Base-by-base conservation (phyloP, 2,329 filamentous ascomycete species). In the Exserohilum rostratum region DNA sequence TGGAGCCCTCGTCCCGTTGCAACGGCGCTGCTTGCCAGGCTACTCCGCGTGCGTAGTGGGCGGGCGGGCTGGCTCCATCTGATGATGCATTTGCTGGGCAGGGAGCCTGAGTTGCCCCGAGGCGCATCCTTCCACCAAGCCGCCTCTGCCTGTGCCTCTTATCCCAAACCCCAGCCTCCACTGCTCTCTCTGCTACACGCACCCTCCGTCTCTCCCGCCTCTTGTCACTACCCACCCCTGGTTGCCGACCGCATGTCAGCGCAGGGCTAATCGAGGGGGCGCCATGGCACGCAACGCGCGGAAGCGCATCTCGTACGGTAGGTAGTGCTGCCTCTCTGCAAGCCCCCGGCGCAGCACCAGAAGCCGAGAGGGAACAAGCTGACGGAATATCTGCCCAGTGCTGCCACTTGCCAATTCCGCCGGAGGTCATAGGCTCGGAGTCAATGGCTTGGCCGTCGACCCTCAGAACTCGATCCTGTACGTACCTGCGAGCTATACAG, bases 381-480 rank as follows among this genome's bases (percentile, higher is more conserved):
- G 46, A 65, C 62, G 34, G 38, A 22, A 47, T 56, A 29, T 40
- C 27, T 38, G 42, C 59, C 57, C 69, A 89, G 87, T 91, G 76
- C 83, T 91, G 64, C 88, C 88, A 69, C 85, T 90, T 67, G 86
- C 87, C 58, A 87, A 89, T 76, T 87, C 86, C 54, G 84, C 87
- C 15, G 91, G 91, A 64, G 93, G 93, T 53, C 95, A 99, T 80
- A 85, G 93, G 67, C 86, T 98, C 52, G 95, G 95, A 62, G 91
- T 99, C 66, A 97, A 98, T 82, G 93, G 93, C 60, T 85, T 99
- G 57, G 91, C 91, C 47, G 88, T 97, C 62, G 95, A 98, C 77
- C 81, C 83, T 58, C 83, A 88, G 64, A 90, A 90, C 75, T 90
- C 89, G 51, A 92, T 96, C 58, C 83, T 99, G 92, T 97, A 82